Conservation (phyloP, 169 alveolate species). For the Eimeria tenella region DNA sequence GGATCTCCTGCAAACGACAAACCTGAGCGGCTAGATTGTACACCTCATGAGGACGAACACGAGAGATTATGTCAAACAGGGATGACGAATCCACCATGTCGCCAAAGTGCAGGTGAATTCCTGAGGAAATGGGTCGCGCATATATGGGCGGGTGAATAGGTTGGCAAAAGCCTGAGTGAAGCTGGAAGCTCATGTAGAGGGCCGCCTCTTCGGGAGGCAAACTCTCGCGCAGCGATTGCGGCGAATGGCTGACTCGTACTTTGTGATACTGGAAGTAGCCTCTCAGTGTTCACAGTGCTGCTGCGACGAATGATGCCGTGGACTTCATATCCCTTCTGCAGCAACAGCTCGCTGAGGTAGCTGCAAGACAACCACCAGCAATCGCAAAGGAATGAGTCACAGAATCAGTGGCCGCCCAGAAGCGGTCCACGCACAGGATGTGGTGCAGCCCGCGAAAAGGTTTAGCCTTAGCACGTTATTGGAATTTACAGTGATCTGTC, state of each 20-base stretch:
- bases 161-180: neutral
- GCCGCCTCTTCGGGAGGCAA: neutral
- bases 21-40: slow-evolving; percentile 89
- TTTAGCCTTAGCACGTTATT: too few relatives aligned
- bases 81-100: slow-evolving; percentile 87
- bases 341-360: slow-evolving; percentile 88
- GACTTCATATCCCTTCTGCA: slow-evolving; percentile 87
- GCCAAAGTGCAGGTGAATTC: slow-evolving; percentile 88
- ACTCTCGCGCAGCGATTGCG: neutral
- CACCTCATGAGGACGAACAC: slow-evolving; percentile 85
- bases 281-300: slow-evolving; percentile 85
- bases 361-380: slow-evolving; percentile 46
- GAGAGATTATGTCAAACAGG: slow-evolving; percentile 79
- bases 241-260: slow-evolving; percentile 13
- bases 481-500: too few relatives aligned
- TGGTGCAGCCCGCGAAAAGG: too few relatives aligned
- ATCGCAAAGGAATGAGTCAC: too few relatives aligned
- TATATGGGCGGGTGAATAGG: neutral
- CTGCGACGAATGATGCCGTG: slow-evolving; percentile 89
- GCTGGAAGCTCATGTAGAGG: neutral
- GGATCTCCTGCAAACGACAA: neutral
- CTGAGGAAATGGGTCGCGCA: neutral
- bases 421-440: too few relatives aligned
- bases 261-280: slow-evolving; percentile 86
- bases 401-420: too few relatives aligned